Base-by-base conservation (phyloP, 2,329 filamentous ascomycete species). In the Trichophyton rubrum region DNA sequence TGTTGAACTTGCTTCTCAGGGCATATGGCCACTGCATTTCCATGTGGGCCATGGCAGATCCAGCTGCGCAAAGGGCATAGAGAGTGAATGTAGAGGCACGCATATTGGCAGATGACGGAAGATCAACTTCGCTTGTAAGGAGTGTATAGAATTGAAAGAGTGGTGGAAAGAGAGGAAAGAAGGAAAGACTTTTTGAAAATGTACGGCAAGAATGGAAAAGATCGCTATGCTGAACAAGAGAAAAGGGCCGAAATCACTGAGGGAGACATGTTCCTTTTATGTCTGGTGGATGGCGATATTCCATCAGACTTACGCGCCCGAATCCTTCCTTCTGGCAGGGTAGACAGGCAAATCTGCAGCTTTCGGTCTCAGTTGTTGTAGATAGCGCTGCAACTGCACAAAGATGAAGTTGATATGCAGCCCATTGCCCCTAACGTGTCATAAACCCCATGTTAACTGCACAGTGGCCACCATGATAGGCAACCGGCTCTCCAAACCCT, bases 1-100 rank as follows among this genome's bases (percentile, higher is more conserved):
- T 75, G 65, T 82, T 78, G 58, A 76, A 72, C 59, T 77, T 77
- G 67, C 76, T 79, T 63, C 77, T 77, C 27, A 84, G 72, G n/a
- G 81, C 78, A 62, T 77, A 80, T 1, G 82, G 82, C 62, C 75
- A 75, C 66, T 70, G 74, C 80, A 84, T 79, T 69, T 83, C 78
- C 73, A 84, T 81, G 68, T 84, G 81, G 62, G 65, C 64, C 20
- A 59, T 55, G 13, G 64, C 62, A 60, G 63, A 53, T 9, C 59
- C 61, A 47, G 64, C 63, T 59, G 59, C 59, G 47, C 61, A 62
- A 47, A 47, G 41, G 41, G 61, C 58, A n/a, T 58, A 41, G 22
- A 60, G 49, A 30, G 53, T 53, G 3, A 61, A 62, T 30, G 56
- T 51, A n/a, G 61, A 51, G 24, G 53, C 59, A 27, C 58, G 53